Base-by-base conservation (phyloP, 2,329 filamentous ascomycete species). In the Venturia asperata region DNA sequence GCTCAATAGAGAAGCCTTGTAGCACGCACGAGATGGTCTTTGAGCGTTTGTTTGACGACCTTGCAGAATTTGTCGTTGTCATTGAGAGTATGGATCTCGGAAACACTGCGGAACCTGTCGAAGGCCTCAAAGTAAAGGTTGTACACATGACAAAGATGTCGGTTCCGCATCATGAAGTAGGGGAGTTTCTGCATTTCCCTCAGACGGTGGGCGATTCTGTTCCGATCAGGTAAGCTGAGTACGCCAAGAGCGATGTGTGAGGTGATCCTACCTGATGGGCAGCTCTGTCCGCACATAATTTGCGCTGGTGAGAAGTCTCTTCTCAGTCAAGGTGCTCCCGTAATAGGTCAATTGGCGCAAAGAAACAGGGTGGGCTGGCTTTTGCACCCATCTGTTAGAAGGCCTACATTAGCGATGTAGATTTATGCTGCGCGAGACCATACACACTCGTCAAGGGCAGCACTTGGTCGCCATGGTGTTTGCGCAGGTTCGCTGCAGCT, bases 81-180 rank as follows among this genome's bases (percentile, higher is more conserved):
- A 41, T 96, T 89, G 43, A 96, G 78, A 0, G 86, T 89, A 71
- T 88, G 88, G 70, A 99, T 87, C 73, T 96, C 91, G 62, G 87
- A 87, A 49, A 97, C 81, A 69, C 89, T 88, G 61, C 94, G 89
- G 68, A 97, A 89, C 64, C 82, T 87, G 74, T 99, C 94, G 71
- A 99, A 99, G n/a, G 94, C 93, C 69, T 87, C 87, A 78, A 97
- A 96, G 80, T 99, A 99, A 7, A 97, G 83, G 74, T 97, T 91
- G 78, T 99, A 99, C 42, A 97, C 94, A 69, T 95, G 87, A 73
- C 90, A 91, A 68, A 99, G 90, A 75, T 99, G 91, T 7, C 86
- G 86, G 72, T 99, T 99, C n/a, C 90, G 92, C 61, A 97, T 91
- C 64, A 97, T 93, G 45, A 94, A 90, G 74, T 96, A 99, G 21